phyloP scores from a whole-genome alignment of 2,329 filamentous ascomycete species.

The Aspergillus alliaceus region DNA sequence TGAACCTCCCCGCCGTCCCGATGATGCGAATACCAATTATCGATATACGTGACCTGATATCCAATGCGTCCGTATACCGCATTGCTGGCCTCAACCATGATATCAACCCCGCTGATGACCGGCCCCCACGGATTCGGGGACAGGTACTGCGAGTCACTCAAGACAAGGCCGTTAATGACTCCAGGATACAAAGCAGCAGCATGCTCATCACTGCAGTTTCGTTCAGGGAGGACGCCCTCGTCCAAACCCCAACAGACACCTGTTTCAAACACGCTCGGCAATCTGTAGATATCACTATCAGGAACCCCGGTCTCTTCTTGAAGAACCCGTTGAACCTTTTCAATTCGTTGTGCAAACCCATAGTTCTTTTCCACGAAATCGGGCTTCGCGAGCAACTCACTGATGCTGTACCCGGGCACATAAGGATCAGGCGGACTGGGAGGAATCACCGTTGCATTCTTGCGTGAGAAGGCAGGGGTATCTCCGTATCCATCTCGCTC shows the following conservation, averaged over 20 bases:
- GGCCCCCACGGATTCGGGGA: slow-evolving; percentile 21
- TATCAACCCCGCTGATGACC: slow-evolving; percentile 18
- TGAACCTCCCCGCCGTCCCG: slow-evolving; percentile 20
- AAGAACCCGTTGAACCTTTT: too few relatives aligned
- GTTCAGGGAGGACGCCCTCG: neutral
- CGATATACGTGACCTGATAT: slow-evolving; percentile 17
- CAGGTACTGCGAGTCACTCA: slow-evolving; percentile 14
- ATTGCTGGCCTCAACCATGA: slow-evolving; percentile 11
- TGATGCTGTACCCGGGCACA: neutral
- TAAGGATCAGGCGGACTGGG: neutral
- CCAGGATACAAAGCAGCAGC: neutral
- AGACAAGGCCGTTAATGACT: slow-evolving; percentile 11
- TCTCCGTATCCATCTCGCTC: slow-evolving; percentile 24
- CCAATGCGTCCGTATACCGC: slow-evolving; percentile 13
- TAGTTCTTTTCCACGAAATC: neutral
- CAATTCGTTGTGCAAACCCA: neutral
- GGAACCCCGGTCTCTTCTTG: neutral
- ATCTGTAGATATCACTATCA: neutral
- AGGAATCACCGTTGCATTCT: neutral
- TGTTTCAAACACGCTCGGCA: neutral
- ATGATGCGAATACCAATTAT: slow-evolving; percentile 24
- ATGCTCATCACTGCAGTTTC: neutral
- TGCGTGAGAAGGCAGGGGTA: neutral
- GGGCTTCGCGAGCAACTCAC: neutral
- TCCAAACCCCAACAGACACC: neutral